These are phyloP conservation scores for Perkinsus olseni DNA, from an alignment of 169 alveolate species.

Conservation along the genomic window DNA sequence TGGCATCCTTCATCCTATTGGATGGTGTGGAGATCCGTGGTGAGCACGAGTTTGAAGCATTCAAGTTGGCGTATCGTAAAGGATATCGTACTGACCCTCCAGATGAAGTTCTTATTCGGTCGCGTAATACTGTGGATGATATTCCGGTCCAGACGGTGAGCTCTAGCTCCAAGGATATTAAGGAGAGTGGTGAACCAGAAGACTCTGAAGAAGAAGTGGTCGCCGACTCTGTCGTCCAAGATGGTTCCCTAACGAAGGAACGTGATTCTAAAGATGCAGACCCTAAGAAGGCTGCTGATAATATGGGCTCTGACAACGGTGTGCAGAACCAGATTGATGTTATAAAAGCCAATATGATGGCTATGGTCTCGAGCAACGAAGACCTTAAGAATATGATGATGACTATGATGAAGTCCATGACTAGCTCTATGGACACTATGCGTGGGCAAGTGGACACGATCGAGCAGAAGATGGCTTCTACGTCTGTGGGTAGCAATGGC, in stretches of 20 bases:
- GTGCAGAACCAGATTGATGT: background rate
- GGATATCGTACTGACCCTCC: background rate
- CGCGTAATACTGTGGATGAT: background rate
- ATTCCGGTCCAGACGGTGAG: no score
- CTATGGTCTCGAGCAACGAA: background rate
- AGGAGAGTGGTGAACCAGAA: background rate
- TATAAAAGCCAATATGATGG: background rate
- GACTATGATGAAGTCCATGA: no score
- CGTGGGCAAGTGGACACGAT: background rate
- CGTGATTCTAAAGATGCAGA: background rate
- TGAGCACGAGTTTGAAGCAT: background rate
- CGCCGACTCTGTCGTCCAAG: no score
- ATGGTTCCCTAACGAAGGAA: no score
- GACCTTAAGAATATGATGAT: no score
- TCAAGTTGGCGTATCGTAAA: background rate
- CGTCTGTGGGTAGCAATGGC: background rate
- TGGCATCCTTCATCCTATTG: background rate
- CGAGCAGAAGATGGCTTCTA: background rate
- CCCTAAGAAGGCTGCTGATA: background rate
- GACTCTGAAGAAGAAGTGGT: no score
- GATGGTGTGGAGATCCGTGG: background rate
- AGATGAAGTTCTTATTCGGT: background rate
- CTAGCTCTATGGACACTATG: no score
- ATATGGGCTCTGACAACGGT: background rate
- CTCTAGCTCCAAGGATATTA: background rate